A percentile compares a stretch with the other conserved stretches of the same genome.
phyloP scores from a whole-genome alignment of 192 early-diverging fungal species.

The Chytriomyces hyalinus region DNA sequence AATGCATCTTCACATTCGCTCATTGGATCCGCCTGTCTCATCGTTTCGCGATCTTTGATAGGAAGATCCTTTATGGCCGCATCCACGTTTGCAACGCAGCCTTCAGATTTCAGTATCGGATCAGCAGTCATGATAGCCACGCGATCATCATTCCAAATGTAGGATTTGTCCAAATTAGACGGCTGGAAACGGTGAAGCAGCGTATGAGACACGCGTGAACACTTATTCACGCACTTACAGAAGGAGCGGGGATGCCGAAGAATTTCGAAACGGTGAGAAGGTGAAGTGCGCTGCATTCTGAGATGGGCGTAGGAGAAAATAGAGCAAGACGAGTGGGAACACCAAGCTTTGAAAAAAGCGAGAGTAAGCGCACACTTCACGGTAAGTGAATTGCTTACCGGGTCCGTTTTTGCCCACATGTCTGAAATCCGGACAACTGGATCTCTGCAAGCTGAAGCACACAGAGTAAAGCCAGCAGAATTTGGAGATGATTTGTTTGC shows the following conservation, averaged over 20 bases:
- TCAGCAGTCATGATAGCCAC: conserved; percentile 19
- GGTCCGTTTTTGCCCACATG: conserved; percentile 12
- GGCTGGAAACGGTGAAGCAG: background rate
- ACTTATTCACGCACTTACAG: conserved; percentile 7
- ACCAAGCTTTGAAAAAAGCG: background rate
- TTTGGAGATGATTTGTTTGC: conserved; percentile 6
- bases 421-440: conserved; percentile 14
- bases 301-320: conserved; percentile 1
- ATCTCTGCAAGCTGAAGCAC: conserved; percentile 8
- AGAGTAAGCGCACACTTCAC: background rate
- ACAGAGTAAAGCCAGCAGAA: background rate
- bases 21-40: background rate
- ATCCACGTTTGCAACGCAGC: conserved; percentile 19
- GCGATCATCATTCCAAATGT: conserved; percentile 31
- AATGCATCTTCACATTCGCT: conserved; percentile 9
- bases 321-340: conserved; percentile 14
- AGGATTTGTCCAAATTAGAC: conserved; percentile 10
- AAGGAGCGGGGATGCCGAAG: conserved; percentile 21
- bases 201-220: background rate
- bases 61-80: background rate
- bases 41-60: conserved; percentile 6
- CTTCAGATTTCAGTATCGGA: background rate
- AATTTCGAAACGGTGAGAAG: conserved; percentile 22
- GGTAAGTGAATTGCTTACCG: background rate
- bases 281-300: conserved; percentile 30